Evolutionary conservation across 169 alveolate species (phyloP).

Genomic region (Theileria luwenshuni): DNA sequence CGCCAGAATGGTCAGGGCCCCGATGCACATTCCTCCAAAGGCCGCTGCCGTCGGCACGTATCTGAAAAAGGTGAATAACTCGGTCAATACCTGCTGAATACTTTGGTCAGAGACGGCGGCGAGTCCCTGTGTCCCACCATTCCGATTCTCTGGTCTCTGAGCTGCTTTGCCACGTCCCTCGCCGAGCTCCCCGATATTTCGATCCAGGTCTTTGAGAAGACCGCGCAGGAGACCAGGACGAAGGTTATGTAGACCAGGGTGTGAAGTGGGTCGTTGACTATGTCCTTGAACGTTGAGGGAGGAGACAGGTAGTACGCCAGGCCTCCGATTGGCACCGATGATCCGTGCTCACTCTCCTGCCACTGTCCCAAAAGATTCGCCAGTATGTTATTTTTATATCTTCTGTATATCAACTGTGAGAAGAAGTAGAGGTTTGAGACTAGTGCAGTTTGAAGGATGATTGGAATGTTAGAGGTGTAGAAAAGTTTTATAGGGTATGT

Average conservation of each 20-base stretch:
- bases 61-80: slow-evolving; percentile 50
- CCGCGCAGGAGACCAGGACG: slow-evolving; percentile 96
- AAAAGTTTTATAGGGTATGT: slow-evolving; percentile 99
- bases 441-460: slow-evolving; percentile 96
- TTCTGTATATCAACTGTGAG: slow-evolving; percentile 96
- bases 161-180: slow-evolving; percentile 98
- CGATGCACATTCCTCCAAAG: slow-evolving; percentile 99
- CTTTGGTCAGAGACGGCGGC: slow-evolving; percentile 78
- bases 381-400: slow-evolving; percentile 94
- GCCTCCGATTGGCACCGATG: slow-evolving; percentile 99
- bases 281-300: slow-evolving; percentile 90
- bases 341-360: slow-evolving; percentile 94
- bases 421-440: slow-evolving; percentile 99
- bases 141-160: slow-evolving; percentile 94
- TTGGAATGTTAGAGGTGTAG: slow-evolving; percentile 99
- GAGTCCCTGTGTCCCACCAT: slow-evolving; percentile 84
- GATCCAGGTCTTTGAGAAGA: slow-evolving; percentile 99
- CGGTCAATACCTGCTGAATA: slow-evolving; percentile 64
- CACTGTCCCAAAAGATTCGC: slow-evolving; percentile 94
- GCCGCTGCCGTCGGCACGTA: slow-evolving; percentile 99
- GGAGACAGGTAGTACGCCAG: slow-evolving; percentile 99
- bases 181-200: slow-evolving; percentile 99
- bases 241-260: slow-evolving; percentile 95
- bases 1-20: slow-evolving; percentile 97
- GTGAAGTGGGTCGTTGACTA: slow-evolving; percentile 96